These are phyloP conservation scores for Colletotrichum cereale DNA, from an alignment of 2,329 filamentous ascomycete genomes.

Conservation along the genomic window DNA sequence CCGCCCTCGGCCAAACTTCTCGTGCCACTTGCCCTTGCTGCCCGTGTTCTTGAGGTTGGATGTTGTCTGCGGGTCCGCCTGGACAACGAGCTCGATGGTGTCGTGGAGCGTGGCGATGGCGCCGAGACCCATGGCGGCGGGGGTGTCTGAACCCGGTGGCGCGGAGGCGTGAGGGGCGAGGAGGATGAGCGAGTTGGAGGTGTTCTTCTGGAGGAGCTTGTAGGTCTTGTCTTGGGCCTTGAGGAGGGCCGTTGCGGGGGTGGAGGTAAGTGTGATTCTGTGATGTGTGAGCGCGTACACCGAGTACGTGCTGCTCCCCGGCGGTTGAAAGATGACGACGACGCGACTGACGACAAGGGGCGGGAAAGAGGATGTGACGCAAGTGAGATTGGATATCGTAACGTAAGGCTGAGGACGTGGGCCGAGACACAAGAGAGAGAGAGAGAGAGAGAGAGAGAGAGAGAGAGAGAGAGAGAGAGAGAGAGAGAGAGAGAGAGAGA, in stretches of 20 bases:
- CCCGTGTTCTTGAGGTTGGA: conserved; percentile 46
- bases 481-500: background rate
- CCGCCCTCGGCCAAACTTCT: conserved; percentile 65
- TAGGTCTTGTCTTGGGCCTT: conserved; percentile 66
- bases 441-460: background rate
- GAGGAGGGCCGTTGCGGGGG: conserved; percentile 64
- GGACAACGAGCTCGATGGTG: conserved; percentile 69
- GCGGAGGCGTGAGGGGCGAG: conserved; percentile 53
- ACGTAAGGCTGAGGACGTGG: conserved; percentile 23
- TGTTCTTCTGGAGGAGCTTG: conserved; percentile 74
- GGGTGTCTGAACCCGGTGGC: conserved; percentile 37
- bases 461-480: background rate
- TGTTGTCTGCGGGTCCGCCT: conserved; percentile 46
- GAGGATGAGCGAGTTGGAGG: conserved; percentile 74
- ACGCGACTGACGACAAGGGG: too few species aligned
- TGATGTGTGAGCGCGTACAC: background rate
- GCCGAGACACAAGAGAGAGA: background rate
- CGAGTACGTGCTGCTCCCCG: background rate
- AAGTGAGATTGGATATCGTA: conserved; percentile 16
- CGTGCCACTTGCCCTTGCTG: conserved; percentile 69
- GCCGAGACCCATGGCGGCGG: conserved; percentile 52
- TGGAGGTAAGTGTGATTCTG: conserved; percentile 64
- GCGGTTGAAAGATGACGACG: background rate
- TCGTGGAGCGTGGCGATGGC: conserved; percentile 70
- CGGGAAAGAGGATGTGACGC: background rate